phyloP scores from a whole-genome alignment of 2,329 filamentous ascomycete species.

The Pyrenochaeta sp. region DNA sequence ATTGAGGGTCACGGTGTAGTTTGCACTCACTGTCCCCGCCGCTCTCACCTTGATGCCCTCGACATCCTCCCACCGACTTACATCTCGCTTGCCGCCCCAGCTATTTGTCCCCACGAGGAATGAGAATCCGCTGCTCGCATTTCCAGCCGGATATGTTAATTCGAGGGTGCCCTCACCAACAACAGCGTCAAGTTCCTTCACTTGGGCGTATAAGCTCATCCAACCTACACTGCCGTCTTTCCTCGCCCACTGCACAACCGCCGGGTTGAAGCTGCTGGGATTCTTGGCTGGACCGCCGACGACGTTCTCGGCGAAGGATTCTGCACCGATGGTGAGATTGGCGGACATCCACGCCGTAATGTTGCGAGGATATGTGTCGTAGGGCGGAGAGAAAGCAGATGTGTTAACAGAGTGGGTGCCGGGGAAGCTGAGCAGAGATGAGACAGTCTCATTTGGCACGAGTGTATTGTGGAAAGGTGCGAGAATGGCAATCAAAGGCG shows the following conservation, averaged over 20 bases:
- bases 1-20: conserved; percentile 54
- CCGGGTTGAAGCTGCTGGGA: conserved; percentile 64
- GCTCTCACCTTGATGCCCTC: conserved; percentile 57
- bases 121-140: conserved; percentile 58
- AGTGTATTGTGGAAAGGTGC: conserved; percentile 59
- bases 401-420: conserved; percentile 62
- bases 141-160: conserved; percentile 63
- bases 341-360: conserved; percentile 66
- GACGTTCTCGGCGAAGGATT: conserved; percentile 64
- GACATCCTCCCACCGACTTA: conserved; percentile 58
- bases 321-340: conserved; percentile 66
- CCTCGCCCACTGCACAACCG: conserved; percentile 65
- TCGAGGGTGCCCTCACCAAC: conserved; percentile 49
- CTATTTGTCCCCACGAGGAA: conserved; percentile 59
- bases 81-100: conserved; percentile 50
- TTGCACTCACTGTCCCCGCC: conserved; percentile 53
- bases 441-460: conserved; percentile 50
- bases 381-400: conserved; percentile 65
- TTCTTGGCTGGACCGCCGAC: conserved; percentile 64
- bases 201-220: conserved; percentile 39
- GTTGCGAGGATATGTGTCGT: conserved; percentile 64
- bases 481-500: conserved; percentile 64
- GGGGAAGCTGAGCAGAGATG: conserved; percentile 56
- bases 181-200: conserved; percentile 26
- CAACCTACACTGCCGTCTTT: conserved; percentile 39